A percentile compares a stretch with the other conserved stretches of the same genome.
phyloP scores from a whole-genome alignment of 2,329 filamentous ascomycete genomes.

The Fusarium gaditjirri region DNA sequence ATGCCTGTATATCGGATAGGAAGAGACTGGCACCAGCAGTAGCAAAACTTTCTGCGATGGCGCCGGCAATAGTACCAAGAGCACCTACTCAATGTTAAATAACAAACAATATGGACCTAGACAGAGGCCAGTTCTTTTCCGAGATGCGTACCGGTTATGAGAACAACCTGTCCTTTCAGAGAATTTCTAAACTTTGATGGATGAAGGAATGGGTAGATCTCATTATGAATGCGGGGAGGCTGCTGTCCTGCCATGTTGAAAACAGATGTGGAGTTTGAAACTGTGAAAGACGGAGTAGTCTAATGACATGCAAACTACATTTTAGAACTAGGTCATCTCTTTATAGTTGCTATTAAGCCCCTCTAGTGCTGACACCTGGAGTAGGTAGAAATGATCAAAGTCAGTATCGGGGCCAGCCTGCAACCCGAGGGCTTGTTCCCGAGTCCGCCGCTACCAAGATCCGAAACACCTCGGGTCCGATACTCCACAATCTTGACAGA shows the following conservation, averaged over 20 bases:
- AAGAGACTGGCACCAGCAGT: background rate
- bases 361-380: rapidly evolving
- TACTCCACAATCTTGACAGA: background rate
- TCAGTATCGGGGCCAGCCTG: background rate
- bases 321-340: background rate
- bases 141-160: background rate
- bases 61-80: background rate
- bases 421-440: background rate
- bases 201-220: background rate
- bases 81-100: background rate
- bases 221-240: background rate
- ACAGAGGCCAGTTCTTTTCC: background rate
- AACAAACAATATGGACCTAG: background rate
- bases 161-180: background rate
- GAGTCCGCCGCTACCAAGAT: background rate
- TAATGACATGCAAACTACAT: no score
- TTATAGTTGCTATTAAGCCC: rapidly evolving
- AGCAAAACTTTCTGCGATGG: background rate
- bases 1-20: background rate
- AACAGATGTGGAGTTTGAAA: background rate
- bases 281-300: background rate
- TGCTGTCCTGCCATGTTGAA: background rate
- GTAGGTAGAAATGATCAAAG: rapidly evolving
- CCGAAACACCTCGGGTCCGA: background rate
- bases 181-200: background rate